Conservation (phyloP, 1,284 basidiomycete genomes). For the Pseudozyma hubeiensis region DNA sequence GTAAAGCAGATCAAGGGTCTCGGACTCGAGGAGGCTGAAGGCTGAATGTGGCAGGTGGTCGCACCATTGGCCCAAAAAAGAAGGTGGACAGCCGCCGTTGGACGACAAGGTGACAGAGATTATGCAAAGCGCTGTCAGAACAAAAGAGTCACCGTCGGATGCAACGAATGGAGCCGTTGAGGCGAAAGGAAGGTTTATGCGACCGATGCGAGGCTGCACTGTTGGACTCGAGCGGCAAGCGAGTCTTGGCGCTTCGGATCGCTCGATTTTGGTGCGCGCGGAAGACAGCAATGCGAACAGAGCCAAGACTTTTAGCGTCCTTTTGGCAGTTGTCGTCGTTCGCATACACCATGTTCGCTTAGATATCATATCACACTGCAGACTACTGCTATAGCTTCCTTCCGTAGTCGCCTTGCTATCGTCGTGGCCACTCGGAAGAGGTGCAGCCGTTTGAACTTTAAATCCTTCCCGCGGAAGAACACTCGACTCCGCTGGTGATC, state of each 20-base stretch:
- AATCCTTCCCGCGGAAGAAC: no score
- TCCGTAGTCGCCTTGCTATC: no score
- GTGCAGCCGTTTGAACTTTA: not conserved
- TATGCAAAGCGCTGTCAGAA: not conserved
- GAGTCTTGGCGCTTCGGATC: conserved; percentile 7
- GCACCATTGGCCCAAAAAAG: not conserved
- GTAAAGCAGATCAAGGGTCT: not conserved
- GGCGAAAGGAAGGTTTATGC: not conserved
- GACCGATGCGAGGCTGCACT: conserved; percentile 10
- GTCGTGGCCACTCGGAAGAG: not conserved
- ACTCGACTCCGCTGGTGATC: no score
- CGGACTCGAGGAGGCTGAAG: no score
- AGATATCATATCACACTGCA: not conserved
- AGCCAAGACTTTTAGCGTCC: conserved; percentile 25
- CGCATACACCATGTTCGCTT: conserved; percentile 1
- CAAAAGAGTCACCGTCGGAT: no score
- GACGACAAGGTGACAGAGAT: not conserved
- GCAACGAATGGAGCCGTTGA: not conserved
- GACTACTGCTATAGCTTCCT: no score
- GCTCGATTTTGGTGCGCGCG: not conserved
- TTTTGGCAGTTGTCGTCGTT: not conserved
- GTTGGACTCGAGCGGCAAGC: conserved; percentile 9
- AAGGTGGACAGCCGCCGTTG: not conserved
- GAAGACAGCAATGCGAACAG: conserved; percentile 2
- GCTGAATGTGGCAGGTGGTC: no score